Evolutionary conservation across 2,329 filamentous ascomycete genomes (phyloP).

Genomic region (Xylariales sp.): DNA sequence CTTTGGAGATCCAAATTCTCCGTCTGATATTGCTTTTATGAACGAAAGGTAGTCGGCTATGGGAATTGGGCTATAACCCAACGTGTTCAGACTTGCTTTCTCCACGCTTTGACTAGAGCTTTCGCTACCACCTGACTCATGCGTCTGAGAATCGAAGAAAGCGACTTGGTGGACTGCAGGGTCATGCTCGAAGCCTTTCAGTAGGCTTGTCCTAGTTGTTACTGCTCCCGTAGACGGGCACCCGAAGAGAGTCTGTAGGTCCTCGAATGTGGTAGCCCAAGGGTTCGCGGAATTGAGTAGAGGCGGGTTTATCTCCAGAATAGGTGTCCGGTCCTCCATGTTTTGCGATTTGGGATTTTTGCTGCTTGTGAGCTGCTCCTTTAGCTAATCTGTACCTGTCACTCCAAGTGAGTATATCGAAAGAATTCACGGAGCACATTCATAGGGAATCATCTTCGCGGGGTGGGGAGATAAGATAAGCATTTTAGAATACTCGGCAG

Average conservation of each 20-base stretch:
- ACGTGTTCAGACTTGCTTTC: constrained; percentile 58
- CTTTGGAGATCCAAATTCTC: constrained; percentile 10
- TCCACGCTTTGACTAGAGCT: constrained; percentile 20
- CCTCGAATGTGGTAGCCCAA: constrained; percentile 63
- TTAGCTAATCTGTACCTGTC: no score
- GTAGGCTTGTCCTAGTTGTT: constrained; percentile 66
- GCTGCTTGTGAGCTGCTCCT: no score
- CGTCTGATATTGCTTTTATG: constrained; percentile 41
- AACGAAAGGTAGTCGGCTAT: constrained; percentile 56
- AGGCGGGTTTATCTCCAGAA: constrained; percentile 53
- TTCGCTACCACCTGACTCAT: constrained; percentile 1
- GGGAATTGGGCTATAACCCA: constrained; percentile 67
- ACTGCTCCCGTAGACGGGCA: constrained; percentile 65
- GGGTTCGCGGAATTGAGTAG: constrained; percentile 72
- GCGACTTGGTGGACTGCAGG: constrained; percentile 56
- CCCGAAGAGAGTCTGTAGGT: constrained; percentile 57
- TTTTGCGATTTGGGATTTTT: no score
- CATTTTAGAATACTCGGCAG: no score
- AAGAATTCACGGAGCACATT: no score
- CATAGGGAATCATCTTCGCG: no score
- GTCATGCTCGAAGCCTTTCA: constrained; percentile 61
- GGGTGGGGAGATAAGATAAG: no score
- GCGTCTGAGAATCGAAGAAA: constrained; percentile 52
- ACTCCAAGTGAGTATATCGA: no score
- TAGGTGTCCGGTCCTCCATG: constrained; percentile 2